Evolutionary conservation across 257 asterid species (phyloP), one percentile per base, ranked within the genome.

Genomic region (Capsicum chinense): DNA sequence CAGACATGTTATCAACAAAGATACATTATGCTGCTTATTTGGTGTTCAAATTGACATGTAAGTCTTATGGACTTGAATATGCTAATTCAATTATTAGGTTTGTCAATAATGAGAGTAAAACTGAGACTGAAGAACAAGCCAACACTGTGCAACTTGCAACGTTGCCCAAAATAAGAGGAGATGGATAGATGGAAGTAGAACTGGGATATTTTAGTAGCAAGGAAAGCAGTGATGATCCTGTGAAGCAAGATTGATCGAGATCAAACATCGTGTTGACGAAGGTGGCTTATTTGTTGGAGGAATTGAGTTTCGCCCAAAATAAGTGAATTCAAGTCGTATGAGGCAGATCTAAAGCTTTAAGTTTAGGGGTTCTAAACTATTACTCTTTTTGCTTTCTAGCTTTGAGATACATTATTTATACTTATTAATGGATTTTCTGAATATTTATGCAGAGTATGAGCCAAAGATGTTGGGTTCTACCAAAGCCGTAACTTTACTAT

Each of bases 161-260:
- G 33, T 26, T 26, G 33, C 33, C 33, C 33, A 26, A 26, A 26
- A 26, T 26, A 26, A 26, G 33, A 26, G 33, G 33, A 26, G 33
- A 26, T 26, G 33, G 33, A 26, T 1, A 83, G 97, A 26, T 89
- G 88, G 96, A 87, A 85, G 59, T 93, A 1, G 88, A 88, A 33
- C 42, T 91, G 84, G 96, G 94, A 11, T 4, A 59, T 1, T 79
- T 80, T 16, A 47, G 11, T 19, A 80, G 12, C 59, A 37, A 39
- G 17, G 37, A 47, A 17, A 42, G 39, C 9, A 6, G 12, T 9
- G 83, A 58, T 80, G 83, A n/a, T 7, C 58, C 2, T 42, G 58
- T 80, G 71, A 80, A 58, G 83, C 2, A 59, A 42, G 57, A 21
- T 39, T 58, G 2, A 6, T 80, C 10, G 57, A 80, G 35, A 59